Evolutionary conservation across 2,329 filamentous ascomycete genomes (phyloP).

Genomic region (Nothophaeocryptopus gaeumannii): DNA sequence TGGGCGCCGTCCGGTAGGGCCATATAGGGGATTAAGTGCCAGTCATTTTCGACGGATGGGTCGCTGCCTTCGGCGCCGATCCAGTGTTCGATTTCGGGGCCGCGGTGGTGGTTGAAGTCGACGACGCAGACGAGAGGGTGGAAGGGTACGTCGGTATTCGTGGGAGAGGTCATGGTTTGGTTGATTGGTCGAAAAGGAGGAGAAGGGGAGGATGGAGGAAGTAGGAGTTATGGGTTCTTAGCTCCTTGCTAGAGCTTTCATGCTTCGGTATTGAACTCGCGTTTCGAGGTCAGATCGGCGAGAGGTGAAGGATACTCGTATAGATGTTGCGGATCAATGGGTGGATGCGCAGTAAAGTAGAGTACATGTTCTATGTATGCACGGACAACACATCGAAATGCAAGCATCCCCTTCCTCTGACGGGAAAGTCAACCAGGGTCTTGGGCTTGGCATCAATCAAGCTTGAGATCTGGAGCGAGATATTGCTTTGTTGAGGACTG

Average conservation of each 20-base stretch:
- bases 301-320: too few species aligned
- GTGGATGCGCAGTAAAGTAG: too few species aligned
- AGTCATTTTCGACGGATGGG: conserved; percentile 80
- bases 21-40: conserved; percentile 92
- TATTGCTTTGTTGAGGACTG: too few species aligned
- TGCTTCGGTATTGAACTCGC: not conserved
- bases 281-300: too few species aligned
- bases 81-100: conserved; percentile 92
- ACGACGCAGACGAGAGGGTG: conserved; percentile 51
- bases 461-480: too few species aligned
- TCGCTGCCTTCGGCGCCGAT: conserved; percentile 73
- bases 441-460: too few species aligned
- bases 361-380: too few species aligned
- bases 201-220: not conserved
- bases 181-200: not conserved
- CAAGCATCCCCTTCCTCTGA: too few species aligned
- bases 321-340: too few species aligned
- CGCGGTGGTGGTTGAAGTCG: conserved; percentile 57
- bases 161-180: not conserved
- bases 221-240: not conserved
- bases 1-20: conserved; percentile 94
- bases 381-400: too few species aligned
- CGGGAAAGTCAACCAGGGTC: too few species aligned
- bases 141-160: conserved; percentile 32
- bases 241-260: conserved; percentile 1